Evolutionary conservation across 352 stramenopile species (phyloP).

Genomic region (Globisporangium canariense): DNA sequence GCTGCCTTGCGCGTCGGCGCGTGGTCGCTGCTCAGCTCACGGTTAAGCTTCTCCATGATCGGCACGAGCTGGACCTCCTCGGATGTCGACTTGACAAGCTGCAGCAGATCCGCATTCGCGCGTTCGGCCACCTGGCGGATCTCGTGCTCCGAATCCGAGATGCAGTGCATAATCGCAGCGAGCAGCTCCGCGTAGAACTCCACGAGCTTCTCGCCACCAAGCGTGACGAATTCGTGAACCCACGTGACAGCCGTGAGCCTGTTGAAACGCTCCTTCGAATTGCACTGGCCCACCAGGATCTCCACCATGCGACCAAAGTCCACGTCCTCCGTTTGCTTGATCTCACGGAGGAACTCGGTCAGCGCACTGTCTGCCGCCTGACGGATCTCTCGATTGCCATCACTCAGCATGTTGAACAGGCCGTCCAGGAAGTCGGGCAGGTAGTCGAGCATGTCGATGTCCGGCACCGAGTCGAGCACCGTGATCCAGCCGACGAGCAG

Average conservation of each 20-base stretch:
- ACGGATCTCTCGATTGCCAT: slow-evolving; percentile 98
- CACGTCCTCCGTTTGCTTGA: slow-evolving; percentile 94
- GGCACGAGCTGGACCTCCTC: slow-evolving; percentile 90
- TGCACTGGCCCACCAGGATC: slow-evolving; percentile 97
- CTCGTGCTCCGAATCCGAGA: slow-evolving; percentile 96
- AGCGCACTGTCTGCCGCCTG: slow-evolving; percentile 94
- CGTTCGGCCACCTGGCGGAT: slow-evolving; percentile 95
- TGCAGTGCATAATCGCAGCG: slow-evolving; percentile 97
- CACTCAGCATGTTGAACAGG: slow-evolving; percentile 99
- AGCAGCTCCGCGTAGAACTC: slow-evolving; percentile 95
- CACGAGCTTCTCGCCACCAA: slow-evolving; percentile 93
- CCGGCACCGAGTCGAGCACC: slow-evolving; percentile 97
- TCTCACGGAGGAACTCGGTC: slow-evolving; percentile 95
- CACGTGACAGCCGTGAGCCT: slow-evolving; percentile 97
- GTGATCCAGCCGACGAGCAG: slow-evolving; percentile 98
- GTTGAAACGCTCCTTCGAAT: slow-evolving; percentile 96
- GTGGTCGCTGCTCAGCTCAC: slow-evolving; percentile 93
- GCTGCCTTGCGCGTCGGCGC: slow-evolving; percentile 96
- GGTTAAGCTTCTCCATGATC: slow-evolving; percentile 94
- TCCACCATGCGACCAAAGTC: slow-evolving; percentile 97
- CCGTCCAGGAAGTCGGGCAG: slow-evolving; percentile 97
- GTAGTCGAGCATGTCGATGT: slow-evolving; percentile 99
- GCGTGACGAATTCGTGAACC: slow-evolving; percentile 97
- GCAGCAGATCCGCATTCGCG: slow-evolving; percentile 96
- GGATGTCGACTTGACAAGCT: slow-evolving; percentile 91